Conservation (phyloP, 768 basidiomycete genomes). For the Boletus subparvulus region DNA sequence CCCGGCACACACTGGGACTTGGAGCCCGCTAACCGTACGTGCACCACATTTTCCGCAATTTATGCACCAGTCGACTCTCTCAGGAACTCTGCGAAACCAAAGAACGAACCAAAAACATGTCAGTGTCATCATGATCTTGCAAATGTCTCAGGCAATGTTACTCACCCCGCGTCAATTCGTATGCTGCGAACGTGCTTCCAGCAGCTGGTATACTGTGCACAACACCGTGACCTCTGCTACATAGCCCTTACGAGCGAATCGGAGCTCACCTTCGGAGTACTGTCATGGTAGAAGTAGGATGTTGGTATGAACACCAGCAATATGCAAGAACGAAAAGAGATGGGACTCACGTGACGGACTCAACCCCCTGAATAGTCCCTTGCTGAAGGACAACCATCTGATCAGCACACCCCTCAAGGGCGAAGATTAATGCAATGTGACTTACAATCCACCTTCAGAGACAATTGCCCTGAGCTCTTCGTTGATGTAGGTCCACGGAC, state of each 20-base stretch:
- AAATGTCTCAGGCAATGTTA: background rate
- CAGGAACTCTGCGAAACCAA: constrained; percentile 19
- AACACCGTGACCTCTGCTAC: background rate
- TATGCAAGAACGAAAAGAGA: background rate
- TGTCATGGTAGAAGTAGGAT: constrained; percentile 21
- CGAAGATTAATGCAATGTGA: background rate
- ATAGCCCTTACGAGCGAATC: background rate
- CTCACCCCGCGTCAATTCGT: constrained; percentile 77
- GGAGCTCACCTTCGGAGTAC: constrained; percentile 59
- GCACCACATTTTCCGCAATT: background rate
- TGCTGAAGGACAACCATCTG: constrained; percentile 21
- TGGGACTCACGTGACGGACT: constrained; percentile 67
- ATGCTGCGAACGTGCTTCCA: constrained; percentile 86
- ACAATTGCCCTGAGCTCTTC: constrained; percentile 67
- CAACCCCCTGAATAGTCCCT: constrained; percentile 70
- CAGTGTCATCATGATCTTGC: background rate
- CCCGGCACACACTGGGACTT: constrained; percentile 33
- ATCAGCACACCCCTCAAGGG: background rate
- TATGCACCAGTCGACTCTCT: constrained; percentile 26
- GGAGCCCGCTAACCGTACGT: background rate
- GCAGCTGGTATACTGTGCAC: constrained; percentile 79
- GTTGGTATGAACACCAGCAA: background rate
- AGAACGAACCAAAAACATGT: background rate
- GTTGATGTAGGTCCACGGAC: constrained; percentile 73
- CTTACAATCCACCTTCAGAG: constrained; percentile 41